phyloP scores from a whole-genome alignment of 2,329 filamentous ascomycete genomes.

The Exophiala viscosa region DNA sequence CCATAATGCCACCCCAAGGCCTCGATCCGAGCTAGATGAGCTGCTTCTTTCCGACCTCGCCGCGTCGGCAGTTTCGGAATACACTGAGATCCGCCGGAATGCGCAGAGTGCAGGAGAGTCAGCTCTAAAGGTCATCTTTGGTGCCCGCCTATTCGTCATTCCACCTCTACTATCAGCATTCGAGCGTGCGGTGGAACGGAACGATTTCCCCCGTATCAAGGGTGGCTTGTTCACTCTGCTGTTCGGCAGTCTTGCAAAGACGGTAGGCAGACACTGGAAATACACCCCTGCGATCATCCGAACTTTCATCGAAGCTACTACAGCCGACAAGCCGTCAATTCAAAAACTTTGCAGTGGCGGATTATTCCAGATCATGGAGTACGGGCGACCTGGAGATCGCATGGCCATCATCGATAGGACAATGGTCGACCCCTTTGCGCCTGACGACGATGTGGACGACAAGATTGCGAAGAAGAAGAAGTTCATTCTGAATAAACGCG shows the following conservation, averaged over 20 bases:
- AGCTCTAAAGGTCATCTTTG: conserved; percentile 84
- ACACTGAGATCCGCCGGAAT: conserved; percentile 91
- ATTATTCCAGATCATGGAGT: conserved; percentile 83
- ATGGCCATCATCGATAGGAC: conserved; percentile 76
- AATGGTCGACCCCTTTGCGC: conserved; percentile 68
- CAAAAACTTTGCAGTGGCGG: conserved; percentile 81
- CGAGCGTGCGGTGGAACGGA: conserved; percentile 70
- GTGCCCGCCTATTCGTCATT: conserved; percentile 82
- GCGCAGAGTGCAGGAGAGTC: conserved; percentile 91
- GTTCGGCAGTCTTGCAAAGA: conserved; percentile 83
- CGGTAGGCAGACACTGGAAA: conserved; percentile 86
- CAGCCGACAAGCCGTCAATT: conserved; percentile 89
- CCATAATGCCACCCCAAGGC: conserved; percentile 83
- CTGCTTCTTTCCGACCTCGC: conserved; percentile 79
- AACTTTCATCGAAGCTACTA: conserved; percentile 82
- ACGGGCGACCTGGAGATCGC: conserved; percentile 80
- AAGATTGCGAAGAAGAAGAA: conserved; percentile 64
- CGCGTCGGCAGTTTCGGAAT: conserved; percentile 82
- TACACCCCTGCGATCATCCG: conserved; percentile 87
- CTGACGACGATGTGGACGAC: conserved; percentile 59
- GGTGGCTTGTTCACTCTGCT: conserved; percentile 87
- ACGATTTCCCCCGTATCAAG: conserved; percentile 89
- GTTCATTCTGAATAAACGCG: conserved; percentile 70
- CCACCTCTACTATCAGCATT: conserved; percentile 78
- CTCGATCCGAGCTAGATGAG: conserved; percentile 87